Evolutionary conservation across 352 stramenopile species (phyloP), one percentile per base, ranked within the genome.

Genomic region (Blastocystis sp.): DNA sequence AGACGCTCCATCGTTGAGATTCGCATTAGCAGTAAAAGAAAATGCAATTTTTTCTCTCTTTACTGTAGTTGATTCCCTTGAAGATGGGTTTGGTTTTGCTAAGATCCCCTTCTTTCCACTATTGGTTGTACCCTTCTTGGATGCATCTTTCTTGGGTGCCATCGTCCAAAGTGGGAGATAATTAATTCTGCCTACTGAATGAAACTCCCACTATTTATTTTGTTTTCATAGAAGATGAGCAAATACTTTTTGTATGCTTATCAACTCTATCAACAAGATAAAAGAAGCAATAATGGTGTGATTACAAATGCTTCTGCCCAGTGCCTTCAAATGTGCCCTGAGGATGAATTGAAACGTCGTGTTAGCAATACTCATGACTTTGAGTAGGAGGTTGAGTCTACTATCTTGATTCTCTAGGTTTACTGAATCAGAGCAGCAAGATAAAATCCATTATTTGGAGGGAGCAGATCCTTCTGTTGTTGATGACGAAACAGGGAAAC

Each of bases 221-320:
- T 26, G 6, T 47, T 80, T 23, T 68, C 20, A 4, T 26, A 20
- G 29, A 23, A 69, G 29, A 66, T 68, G 53, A 84, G 73, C 45
- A 84, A 84, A 53, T 84, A 84, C 45, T 84, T 69, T 45, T 47
- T 39, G 23, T 66, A 84, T 66, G 73, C 73, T 39, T 84, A 84
- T 64, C 43, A 55, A 54, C 73, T 84, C 37, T 61, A 66, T 26
- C 45, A 56, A 29, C 23, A 66, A 29, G 73, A 84, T 64, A 66
- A 53, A 1, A 47, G 53, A 15, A 53, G 53, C 13, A 53, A 64
- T 45, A 68, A 47, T 45, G 73, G 73, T 20, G 43, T 37, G 7
- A 15, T 84, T 54, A 26, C 73, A 15, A 84, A 84, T 23, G 26
- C 37, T 15, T 84, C 73, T 6, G 73, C 73, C 3, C 37, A 13